A percentile compares a stretch with the other conserved stretches of the same genome.
phyloP scores from a whole-genome alignment of 2,329 filamentous ascomycete species.

The Colletotrichum tofieldiae region DNA sequence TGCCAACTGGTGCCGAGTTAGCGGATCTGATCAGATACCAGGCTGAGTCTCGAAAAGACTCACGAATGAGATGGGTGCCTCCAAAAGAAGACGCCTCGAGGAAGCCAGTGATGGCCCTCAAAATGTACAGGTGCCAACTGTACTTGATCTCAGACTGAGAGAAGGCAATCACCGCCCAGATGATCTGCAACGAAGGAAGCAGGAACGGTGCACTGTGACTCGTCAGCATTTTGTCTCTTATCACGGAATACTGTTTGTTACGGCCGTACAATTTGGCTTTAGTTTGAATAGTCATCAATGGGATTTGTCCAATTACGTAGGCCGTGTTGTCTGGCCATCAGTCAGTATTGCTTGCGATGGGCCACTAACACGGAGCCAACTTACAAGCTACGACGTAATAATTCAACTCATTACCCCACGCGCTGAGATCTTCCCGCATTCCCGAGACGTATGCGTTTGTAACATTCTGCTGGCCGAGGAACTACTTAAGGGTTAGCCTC shows the following conservation, averaged over 20 bases:
- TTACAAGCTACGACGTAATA: constrained; percentile 45
- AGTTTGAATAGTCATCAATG: constrained; percentile 52
- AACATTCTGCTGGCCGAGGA: constrained; percentile 49
- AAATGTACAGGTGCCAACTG: constrained; percentile 47
- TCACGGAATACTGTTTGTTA: too few relatives aligned
- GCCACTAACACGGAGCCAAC: not conserved
- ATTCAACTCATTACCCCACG: constrained; percentile 48
- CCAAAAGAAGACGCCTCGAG: constrained; percentile 48
- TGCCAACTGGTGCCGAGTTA: constrained; percentile 56
- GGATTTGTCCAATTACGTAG: constrained; percentile 48
- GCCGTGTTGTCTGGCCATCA: constrained; percentile 46
- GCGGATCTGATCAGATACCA: constrained; percentile 45
- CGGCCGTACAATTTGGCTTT: constrained; percentile 47
- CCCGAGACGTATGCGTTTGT: constrained; percentile 49
- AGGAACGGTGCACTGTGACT: constrained; percentile 45
- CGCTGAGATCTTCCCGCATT: constrained; percentile 48
- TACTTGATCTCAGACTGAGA: constrained; percentile 47
- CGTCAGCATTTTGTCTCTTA: not conserved
- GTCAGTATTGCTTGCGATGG: not conserved
- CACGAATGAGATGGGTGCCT: constrained; percentile 50
- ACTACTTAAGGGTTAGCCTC: constrained; percentile 32
- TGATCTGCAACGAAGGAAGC: constrained; percentile 45
- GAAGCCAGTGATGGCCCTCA: constrained; percentile 45
- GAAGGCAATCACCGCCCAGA: constrained; percentile 49
- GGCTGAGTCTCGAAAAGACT: constrained; percentile 49